Conservation (phyloP, 805 yeast genomes). For the Candida ponderosae region DNA sequence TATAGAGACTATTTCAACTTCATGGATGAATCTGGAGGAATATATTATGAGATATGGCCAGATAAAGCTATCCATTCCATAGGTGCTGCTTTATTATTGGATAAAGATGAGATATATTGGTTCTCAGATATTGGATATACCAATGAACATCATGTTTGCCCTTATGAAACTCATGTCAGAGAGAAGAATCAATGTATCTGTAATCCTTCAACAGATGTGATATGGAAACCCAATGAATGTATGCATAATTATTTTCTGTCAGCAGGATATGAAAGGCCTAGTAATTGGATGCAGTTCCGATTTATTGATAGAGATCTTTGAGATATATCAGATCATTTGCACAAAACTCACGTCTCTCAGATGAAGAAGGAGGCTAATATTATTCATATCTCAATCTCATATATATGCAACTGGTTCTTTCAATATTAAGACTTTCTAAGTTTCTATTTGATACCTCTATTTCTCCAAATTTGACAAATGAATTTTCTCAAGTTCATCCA, state of each 20-base stretch:
- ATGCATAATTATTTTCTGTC: slow-evolving; percentile 45
- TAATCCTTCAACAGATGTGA: slow-evolving; percentile 60
- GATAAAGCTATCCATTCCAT: slow-evolving; percentile 86
- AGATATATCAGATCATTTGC: too few species aligned
- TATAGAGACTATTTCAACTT: slow-evolving; percentile 54
- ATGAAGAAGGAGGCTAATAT: too few species aligned
- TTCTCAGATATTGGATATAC: slow-evolving; percentile 72
- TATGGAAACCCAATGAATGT: slow-evolving; percentile 62
- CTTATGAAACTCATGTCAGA: slow-evolving; percentile 57
- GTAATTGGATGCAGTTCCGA: background rate
- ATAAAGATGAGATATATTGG: slow-evolving; percentile 53
- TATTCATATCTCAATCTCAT: too few species aligned
- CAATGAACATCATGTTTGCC: slow-evolving; percentile 77
- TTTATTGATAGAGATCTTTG: background rate
- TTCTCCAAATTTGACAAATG: too few species aligned
- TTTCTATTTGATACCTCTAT: too few species aligned
- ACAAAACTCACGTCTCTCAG: too few species aligned
- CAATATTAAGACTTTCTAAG: too few species aligned
- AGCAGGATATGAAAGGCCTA: background rate
- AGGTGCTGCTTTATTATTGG: slow-evolving; percentile 58
- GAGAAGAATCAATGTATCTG: slow-evolving; percentile 64
- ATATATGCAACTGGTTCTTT: too few species aligned
- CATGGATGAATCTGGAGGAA: slow-evolving; percentile 68
- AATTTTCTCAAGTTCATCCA: too few species aligned
- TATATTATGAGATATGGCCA: slow-evolving; percentile 87